These are phyloP conservation scores for Zymoseptoria crescenta DNA, from an alignment of 2,329 filamentous ascomycete genomes.

Conservation along the genomic window DNA sequence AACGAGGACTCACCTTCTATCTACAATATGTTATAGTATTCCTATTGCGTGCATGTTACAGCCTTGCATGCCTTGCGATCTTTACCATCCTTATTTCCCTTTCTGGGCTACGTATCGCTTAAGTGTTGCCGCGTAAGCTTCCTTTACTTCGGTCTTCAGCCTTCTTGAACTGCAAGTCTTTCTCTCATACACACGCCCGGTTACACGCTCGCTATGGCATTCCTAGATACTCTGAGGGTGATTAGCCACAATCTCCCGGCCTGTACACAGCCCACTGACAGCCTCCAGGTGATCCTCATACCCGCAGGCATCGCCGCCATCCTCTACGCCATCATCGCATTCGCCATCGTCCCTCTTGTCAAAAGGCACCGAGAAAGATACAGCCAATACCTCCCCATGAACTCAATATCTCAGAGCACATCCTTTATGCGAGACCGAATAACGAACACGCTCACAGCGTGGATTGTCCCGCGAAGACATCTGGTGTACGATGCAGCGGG, in stretches of 20 bases:
- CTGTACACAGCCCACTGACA: not conserved
- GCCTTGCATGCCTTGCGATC: not conserved
- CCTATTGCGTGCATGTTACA: not conserved
- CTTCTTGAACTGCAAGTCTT: not conserved
- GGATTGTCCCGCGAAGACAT: constrained; percentile 24
- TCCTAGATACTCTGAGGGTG: not conserved
- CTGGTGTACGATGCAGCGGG: constrained; percentile 27
- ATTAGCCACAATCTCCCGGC: not conserved
- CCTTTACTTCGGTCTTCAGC: not conserved
- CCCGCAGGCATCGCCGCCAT: constrained; percentile 37
- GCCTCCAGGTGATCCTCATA: constrained; percentile 35
- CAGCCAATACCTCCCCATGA: constrained; percentile 35
- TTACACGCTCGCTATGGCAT: not conserved
- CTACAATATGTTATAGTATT: not conserved
- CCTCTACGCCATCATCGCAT: constrained; percentile 37
- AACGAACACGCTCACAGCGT: constrained; percentile 29
- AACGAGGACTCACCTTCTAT: not conserved
- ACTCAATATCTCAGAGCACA: constrained; percentile 23
- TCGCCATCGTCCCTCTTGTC: constrained; percentile 37
- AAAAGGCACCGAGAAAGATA: constrained; percentile 39
- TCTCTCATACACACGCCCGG: not conserved
- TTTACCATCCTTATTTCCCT: not conserved
- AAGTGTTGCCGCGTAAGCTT: not conserved
- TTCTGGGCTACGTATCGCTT: not conserved
- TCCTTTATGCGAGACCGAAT: constrained; percentile 26